phyloP scores from a whole-genome alignment of 176 grass and related monocot genomes.

The Triticum urartu region DNA sequence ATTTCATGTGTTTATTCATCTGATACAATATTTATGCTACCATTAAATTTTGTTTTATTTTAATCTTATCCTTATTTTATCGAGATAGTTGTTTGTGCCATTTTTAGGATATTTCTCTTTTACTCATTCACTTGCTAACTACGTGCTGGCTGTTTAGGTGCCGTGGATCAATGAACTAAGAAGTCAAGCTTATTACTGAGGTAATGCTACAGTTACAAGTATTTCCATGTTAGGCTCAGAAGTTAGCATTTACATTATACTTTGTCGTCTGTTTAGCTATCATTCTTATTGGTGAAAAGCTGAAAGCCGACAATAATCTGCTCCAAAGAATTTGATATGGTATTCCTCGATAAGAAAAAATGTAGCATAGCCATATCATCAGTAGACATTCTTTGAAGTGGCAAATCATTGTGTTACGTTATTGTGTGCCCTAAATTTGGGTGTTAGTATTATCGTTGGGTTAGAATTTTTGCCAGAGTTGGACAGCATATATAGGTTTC shows the following conservation, averaged over 20 bases:
- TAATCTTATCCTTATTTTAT: constrained; percentile 17
- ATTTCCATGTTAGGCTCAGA: constrained; percentile 4
- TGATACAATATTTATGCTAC: neutral
- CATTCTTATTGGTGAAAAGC: neutral
- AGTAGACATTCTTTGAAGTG: neutral
- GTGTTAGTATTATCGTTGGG: neutral
- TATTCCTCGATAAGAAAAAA: neutral
- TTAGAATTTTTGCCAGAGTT: neutral
- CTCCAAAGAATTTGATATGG: neutral
- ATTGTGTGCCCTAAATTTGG: neutral
- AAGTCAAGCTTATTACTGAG: constrained; percentile 12
- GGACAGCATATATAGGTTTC: neutral
- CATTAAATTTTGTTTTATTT: constrained; percentile 7
- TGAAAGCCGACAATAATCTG: neutral
- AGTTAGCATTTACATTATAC: constrained; percentile 1
- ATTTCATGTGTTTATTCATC: constrained; percentile 8
- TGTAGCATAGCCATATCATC: constrained; percentile 3
- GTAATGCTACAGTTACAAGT: constrained; percentile 14
- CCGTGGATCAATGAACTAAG: constrained; percentile 97
- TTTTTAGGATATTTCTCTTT: constrained; percentile 19
- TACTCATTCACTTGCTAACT: constrained; percentile 26
- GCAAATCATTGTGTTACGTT: neutral
- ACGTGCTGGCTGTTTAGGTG: constrained; percentile 62
- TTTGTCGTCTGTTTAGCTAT: neutral
- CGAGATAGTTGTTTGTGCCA: constrained; percentile 3